Evolutionary conservation across 2,329 filamentous ascomycete genomes (phyloP).

Genomic region (Allantophomopsis cytisporea): DNA sequence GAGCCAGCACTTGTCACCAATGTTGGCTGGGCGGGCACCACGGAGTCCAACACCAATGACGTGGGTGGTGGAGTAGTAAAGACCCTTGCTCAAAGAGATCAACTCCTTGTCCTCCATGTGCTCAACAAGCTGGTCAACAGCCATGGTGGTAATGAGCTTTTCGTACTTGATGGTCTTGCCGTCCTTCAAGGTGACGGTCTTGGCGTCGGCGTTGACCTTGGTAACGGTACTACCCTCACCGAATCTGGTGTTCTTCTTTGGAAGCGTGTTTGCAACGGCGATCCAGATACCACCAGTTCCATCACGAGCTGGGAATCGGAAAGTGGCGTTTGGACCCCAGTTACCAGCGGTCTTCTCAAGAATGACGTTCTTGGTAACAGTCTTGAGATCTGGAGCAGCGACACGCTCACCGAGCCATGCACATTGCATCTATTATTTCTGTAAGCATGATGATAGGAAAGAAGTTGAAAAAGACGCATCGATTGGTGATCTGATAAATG

Average conservation of each 20-base stretch:
- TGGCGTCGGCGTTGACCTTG: constrained; percentile 76
- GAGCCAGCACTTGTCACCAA: constrained; percentile 99
- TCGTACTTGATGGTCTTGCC: constrained; percentile 84
- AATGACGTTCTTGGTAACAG: constrained; percentile 85
- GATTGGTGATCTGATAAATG: neutral
- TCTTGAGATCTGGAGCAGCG: constrained; percentile 90
- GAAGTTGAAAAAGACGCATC: no score
- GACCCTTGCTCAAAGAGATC: constrained; percentile 68
- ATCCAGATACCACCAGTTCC: constrained; percentile 99
- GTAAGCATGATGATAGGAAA: no score
- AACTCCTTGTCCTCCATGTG: constrained; percentile 81
- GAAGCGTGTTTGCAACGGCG: constrained; percentile 84
- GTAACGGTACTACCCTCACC: constrained; percentile 73
- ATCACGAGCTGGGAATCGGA: constrained; percentile 91
- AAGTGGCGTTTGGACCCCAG: constrained; percentile 97
- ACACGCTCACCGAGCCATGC: constrained; percentile 98
- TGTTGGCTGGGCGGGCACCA: constrained; percentile 81
- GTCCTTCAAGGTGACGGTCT: constrained; percentile 69
- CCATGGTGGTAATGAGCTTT: constrained; percentile 93
- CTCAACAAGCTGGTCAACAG: constrained; percentile 78
- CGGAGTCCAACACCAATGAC: constrained; percentile 94
- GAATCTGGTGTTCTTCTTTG: constrained; percentile 82
- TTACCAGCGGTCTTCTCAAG: constrained; percentile 91
- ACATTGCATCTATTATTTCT: constrained; percentile 75
- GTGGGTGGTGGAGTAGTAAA: constrained; percentile 96